Evolutionary conservation across 441 rosid genomes (phyloP).

Genomic region (Populus hybrid): DNA sequence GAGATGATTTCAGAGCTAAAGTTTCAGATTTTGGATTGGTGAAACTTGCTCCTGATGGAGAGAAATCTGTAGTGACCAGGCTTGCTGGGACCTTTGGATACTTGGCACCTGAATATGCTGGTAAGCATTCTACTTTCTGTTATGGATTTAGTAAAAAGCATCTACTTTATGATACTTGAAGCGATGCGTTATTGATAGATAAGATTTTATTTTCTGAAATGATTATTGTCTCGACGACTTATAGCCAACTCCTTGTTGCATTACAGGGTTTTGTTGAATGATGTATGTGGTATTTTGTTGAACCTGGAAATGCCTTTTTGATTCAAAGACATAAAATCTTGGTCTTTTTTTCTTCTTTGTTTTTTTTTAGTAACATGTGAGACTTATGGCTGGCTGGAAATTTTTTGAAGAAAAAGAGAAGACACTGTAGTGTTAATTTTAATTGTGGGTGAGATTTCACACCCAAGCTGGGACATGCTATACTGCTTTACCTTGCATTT

Average conservation of each 20-base stretch:
- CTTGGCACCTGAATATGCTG: too few relatives aligned
- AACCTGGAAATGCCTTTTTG: neutral
- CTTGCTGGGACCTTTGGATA: too few relatives aligned
- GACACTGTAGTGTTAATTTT: neutral
- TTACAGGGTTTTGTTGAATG: neutral
- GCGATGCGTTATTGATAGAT: neutral
- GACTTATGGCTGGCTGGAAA: neutral
- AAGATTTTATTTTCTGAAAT: neutral
- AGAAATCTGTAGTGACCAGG: too few relatives aligned
- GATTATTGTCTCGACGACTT: neutral
- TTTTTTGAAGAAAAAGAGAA: neutral
- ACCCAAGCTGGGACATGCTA: neutral
- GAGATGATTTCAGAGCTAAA: too few relatives aligned
- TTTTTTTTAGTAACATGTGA: neutral
- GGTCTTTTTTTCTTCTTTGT: neutral
- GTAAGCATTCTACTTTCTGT: conserved; percentile 41
- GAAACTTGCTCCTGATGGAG: too few relatives aligned
- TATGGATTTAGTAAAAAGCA: neutral
- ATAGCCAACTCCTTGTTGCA: neutral
- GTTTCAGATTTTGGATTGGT: too few relatives aligned
- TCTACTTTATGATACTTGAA: neutral
- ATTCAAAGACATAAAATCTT: neutral
- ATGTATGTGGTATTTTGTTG: neutral
- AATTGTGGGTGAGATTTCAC: neutral
- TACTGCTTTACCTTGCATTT: neutral